Base-by-base conservation (phyloP, 306 rosid genomes). In the Potentilla sterilis region DNA sequence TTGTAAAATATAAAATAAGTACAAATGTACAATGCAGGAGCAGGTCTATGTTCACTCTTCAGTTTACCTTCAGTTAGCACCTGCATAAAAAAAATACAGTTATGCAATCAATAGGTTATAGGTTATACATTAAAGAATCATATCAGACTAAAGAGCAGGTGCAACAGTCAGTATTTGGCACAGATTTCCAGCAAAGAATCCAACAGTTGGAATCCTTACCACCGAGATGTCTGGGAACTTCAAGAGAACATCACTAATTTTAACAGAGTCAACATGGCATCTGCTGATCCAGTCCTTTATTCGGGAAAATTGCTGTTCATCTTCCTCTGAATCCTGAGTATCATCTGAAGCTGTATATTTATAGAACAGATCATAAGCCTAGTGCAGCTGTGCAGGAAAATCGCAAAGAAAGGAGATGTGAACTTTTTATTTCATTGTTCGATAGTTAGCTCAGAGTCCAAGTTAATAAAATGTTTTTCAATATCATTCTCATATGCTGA, bases 221-320 rank as follows among this genome's bases (percentile, higher is more conserved):
- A 87, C 81, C 76, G 97, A 92, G 84, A 95, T 89, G 83, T 95
- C 97, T 5, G 97, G 97, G 77, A 95, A 95, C 73, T 85, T 89
- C 41, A 97, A 91, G 21, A 90, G 91, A 79, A 95, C 79, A 24
- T 95, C 96, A 73, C 86, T 84, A 72, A 95, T 83, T 74, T 90
- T 91, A 79, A 90, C 74, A 55, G 89, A 77, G 79, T 90, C 93
- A 68, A 80, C 73, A 86, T 89, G 96, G 55, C 85, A 76, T 47
- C 77, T 38, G 69, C 63, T 84, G 81, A 95, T 90, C 98, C 97
- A 90, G 69, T 92, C 93, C 84, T 86, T 90, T 47, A 95, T 89
- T 72, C 97, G 85, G 72, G 86, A 78, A 62, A 76, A 48, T 75
- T 95, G 97, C 48, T 88, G 89, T 69, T 85, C 96, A 89, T 92